Conservation (phyloP, 2,329 filamentous ascomycete species). For the Coniochaeta ligniaria region DNA sequence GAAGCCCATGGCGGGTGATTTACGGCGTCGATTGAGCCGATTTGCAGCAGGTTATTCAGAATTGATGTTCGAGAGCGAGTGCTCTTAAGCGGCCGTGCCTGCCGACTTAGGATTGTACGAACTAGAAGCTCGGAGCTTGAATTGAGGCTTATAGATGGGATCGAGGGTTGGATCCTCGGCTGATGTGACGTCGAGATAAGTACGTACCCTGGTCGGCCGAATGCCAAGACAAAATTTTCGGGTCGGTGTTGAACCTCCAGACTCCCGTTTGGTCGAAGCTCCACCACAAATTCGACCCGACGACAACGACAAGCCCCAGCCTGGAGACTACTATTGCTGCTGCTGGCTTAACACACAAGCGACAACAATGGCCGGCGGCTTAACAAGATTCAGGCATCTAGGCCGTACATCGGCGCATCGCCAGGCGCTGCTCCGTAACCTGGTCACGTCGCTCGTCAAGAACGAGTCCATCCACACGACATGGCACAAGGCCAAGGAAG, state of each 20-base stretch:
- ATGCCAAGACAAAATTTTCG: slow-evolving; percentile 10
- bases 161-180: neutral
- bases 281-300: slow-evolving; percentile 1
- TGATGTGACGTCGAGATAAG: slow-evolving; percentile 1
- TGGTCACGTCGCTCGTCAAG: slow-evolving; percentile 90
- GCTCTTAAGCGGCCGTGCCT: neutral
- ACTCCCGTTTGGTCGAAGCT: neutral
- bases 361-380: slow-evolving; percentile 70
- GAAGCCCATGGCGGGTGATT: slow-evolving; percentile 56
- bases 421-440: slow-evolving; percentile 86
- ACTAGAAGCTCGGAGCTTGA: neutral
- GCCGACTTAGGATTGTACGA: neutral
- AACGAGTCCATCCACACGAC: slow-evolving; percentile 93
- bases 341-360: neutral
- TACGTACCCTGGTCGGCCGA: neutral
- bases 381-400: slow-evolving; percentile 82
- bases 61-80: neutral
- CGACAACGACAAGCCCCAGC: slow-evolving; percentile 2
- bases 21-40: neutral
- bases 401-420: slow-evolving; percentile 81
- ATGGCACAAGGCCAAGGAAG: slow-evolving; percentile 95
- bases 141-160: neutral
- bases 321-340: neutral
- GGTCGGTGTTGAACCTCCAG: neutral
- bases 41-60: neutral